These are phyloP conservation scores for Globisporangium alternatum DNA, from an alignment of 352 stramenopile genomes.

Conservation along the genomic window DNA sequence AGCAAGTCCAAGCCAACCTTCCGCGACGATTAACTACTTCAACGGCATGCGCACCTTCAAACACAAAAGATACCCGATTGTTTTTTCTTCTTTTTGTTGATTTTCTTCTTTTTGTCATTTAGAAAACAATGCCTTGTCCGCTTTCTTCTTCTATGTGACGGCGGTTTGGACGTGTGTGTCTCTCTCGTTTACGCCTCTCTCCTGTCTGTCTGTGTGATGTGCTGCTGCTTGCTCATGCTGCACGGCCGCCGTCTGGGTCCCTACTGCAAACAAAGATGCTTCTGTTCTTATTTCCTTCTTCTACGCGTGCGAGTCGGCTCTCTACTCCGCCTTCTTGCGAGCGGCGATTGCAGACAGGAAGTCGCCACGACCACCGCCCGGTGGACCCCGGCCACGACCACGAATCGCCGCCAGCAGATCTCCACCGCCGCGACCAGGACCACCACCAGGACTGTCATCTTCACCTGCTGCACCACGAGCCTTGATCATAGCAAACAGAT, in stretches of 20 bases:
- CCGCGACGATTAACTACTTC: constrained; percentile 48
- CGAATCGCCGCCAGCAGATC: constrained; percentile 61
- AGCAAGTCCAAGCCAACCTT: constrained; percentile 62
- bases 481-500: constrained; percentile 73
- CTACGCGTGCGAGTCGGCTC: background rate
- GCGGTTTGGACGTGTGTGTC: background rate
- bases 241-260: constrained; percentile 5
- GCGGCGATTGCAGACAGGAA: constrained; percentile 57
- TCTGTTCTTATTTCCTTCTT: constrained; percentile 5
- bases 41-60: background rate
- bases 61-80: background rate
- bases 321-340: constrained; percentile 50
- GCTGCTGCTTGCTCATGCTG: background rate
- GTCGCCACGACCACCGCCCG: constrained; percentile 37
- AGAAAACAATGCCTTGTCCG: constrained; percentile 4
- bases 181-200: constrained; percentile 7
- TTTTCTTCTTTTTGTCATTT: constrained; percentile 8
- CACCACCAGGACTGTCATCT: constrained; percentile 25
- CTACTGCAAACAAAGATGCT: constrained; percentile 21
- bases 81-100: constrained; percentile 9
- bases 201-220: background rate
- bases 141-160: constrained; percentile 10
- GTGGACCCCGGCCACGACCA: constrained; percentile 35
- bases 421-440: constrained; percentile 29
- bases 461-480: constrained; percentile 25